phyloP scores from a whole-genome alignment of 768 basidiomycete genomes.

The Pilatotrama ljubarskyi region DNA sequence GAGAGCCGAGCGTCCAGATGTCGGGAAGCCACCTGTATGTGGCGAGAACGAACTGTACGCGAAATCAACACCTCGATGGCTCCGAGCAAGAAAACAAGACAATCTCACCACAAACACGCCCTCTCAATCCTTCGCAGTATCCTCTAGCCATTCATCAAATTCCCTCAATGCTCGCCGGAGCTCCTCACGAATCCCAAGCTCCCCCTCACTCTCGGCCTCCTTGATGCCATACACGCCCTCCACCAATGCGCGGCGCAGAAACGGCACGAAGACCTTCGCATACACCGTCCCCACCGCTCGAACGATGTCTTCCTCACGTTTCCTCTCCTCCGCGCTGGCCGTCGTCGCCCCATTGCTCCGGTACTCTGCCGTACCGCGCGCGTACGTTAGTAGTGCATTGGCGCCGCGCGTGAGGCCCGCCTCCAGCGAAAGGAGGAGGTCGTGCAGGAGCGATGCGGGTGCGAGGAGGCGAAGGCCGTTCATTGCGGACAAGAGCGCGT shows the following conservation, averaged over 20 bases:
- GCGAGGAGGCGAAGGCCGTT: conserved; percentile 84
- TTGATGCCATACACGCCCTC: conserved; percentile 69
- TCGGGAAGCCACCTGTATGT: too few relatives aligned
- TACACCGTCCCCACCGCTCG: conserved; percentile 58
- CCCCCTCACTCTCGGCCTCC: neutral
- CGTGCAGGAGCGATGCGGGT: conserved; percentile 56
- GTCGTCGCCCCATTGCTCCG: conserved; percentile 11
- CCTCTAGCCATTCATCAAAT: neutral
- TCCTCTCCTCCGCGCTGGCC: conserved; percentile 31
- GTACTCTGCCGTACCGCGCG: conserved; percentile 16
- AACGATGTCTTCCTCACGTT: conserved; percentile 36
- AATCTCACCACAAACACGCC: neutral
- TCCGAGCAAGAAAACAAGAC: too few relatives aligned
- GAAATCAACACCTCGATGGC: neutral
- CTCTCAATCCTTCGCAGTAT: neutral
- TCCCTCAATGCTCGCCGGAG: conserved; percentile 5
- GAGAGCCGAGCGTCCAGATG: too few relatives aligned
- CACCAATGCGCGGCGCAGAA: conserved; percentile 63
- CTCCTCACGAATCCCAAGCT: conserved; percentile 2
- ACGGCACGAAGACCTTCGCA: conserved; percentile 65
- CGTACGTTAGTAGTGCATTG: conserved; percentile 48
- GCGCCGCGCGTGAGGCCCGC: conserved; percentile 48
- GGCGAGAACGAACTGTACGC: too few relatives aligned
- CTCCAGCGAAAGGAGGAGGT: conserved; percentile 55
- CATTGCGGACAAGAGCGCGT: conserved; percentile 68